Base-by-base conservation (phyloP, 129 eudicot species). In the Lactuca saligna region DNA sequence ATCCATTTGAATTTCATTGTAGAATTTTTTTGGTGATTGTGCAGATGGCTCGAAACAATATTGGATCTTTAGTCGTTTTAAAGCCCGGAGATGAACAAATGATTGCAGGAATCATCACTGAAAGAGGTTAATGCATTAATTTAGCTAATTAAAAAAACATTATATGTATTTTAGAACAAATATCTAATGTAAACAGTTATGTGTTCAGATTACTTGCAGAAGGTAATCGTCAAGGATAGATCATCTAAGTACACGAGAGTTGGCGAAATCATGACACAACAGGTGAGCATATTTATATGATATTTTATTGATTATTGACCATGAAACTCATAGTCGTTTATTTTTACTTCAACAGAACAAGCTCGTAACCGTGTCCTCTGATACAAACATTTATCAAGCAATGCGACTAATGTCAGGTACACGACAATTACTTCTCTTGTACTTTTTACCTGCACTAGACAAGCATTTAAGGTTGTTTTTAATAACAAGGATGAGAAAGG, bases 371-470 rank as follows among this genome's bases (percentile, higher is more conserved):
- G 95, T 89, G 69, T 75, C 84, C 51, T 93, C 96, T n/a, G 95
- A 89, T 66, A 85, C 95, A 59, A 86, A 81, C 68, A 72, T 89
- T 72, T 81, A 84, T 49, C 89, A 81, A 10, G 98, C 98, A 79
- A 93, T 93, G 96, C 87, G 89, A 70, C 79, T 86, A 46, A 89
- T 93, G 98, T 77, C 95, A 79, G 98, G 98, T 84, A 78, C 53
- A 50, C 39, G 20, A 17, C 29, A 5, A 12, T 34, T 1, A 3
- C 44, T 38, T 57, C 8, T 70, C 11, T 37, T 7, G n/a, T 70
- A 57, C 56, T 20, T n/a, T n/a, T n/a, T n/a, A n/a, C n/a, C n/a
- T n/a, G n/a, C n/a, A n/a, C n/a, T n/a, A n/a, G n/a, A n/a, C n/a
- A n/a, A n/a, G n/a, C n/a, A n/a, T n/a, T n/a, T n/a, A n/a, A n/a